A percentile compares a stretch with the other conserved stretches of the same genome.
Conservation (phyloP, 345 rosid genomes). For the Arabidopsis suecica region DNA sequence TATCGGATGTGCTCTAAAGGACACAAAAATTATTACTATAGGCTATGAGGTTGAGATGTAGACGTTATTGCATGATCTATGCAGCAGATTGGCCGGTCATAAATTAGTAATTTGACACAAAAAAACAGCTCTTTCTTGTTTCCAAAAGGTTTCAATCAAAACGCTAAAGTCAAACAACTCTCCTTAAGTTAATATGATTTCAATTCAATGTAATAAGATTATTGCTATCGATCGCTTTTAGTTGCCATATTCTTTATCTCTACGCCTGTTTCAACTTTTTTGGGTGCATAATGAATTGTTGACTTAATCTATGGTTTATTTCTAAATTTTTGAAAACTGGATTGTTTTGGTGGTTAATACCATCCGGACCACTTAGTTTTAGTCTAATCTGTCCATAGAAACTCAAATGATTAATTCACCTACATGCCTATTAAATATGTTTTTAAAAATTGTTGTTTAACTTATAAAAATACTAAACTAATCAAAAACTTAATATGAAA, state of each 20-base stretch:
- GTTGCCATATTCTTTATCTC: neutral
- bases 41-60: conserved; percentile 7
- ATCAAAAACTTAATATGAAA: neutral
- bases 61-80: conserved; percentile 23
- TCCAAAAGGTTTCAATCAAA: conserved; percentile 21
- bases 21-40: neutral
- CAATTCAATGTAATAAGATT: conserved; percentile 4
- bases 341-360: neutral
- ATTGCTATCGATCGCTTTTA: neutral
- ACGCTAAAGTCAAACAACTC: conserved; percentile 30
- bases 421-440: neutral
- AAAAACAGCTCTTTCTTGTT: conserved; percentile 24
- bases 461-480: neutral
- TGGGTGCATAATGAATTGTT: conserved; percentile 17
- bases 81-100: conserved; percentile 21
- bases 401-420: neutral
- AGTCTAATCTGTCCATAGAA: neutral
- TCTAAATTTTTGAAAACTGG: neutral
- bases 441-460: neutral
- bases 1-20: neutral
- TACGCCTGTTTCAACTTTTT: neutral
- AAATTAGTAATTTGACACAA: conserved; percentile 11
- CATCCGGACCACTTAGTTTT: neutral
- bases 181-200: neutral
- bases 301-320: neutral